phyloP scores from a whole-genome alignment of 2,329 filamentous ascomycete species.

The Aspergillus ustus region DNA sequence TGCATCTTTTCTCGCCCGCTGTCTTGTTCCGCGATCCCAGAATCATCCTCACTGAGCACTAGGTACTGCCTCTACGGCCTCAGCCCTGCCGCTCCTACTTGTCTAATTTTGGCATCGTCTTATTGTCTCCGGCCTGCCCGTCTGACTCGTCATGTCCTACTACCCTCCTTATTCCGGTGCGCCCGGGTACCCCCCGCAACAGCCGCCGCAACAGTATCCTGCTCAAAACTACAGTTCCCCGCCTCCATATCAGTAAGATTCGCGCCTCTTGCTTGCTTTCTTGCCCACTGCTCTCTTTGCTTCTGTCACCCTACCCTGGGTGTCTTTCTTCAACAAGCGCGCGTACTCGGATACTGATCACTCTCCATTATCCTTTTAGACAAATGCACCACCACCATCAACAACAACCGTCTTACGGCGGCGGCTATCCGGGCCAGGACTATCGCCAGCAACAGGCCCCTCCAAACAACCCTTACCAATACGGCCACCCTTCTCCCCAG shows the following conservation, averaged over 20 bases:
- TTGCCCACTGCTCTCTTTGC: slow-evolving; percentile 5
- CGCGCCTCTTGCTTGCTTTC: slow-evolving; percentile 18
- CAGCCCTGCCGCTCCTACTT: slow-evolving; percentile 12
- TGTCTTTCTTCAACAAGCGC: background rate
- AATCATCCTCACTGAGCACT: slow-evolving; percentile 7
- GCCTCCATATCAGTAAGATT: slow-evolving; percentile 44
- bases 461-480: slow-evolving; percentile 45
- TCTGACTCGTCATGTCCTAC: slow-evolving; percentile 59
- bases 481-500: slow-evolving; percentile 50
- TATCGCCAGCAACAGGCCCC: slow-evolving; percentile 48
- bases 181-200: slow-evolving; percentile 59
- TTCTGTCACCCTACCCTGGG: background rate
- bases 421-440: slow-evolving; percentile 44
- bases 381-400: slow-evolving; percentile 38
- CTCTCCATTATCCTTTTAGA: slow-evolving; percentile 20
- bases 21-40: slow-evolving; percentile 14
- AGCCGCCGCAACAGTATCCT: slow-evolving; percentile 26
- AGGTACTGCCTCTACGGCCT: slow-evolving; percentile 3
- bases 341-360: background rate
- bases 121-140: slow-evolving; percentile 15
- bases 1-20: slow-evolving; percentile 24
- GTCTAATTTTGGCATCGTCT: slow-evolving; percentile 16
- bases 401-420: slow-evolving; percentile 37
- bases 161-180: slow-evolving; percentile 65
- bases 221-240: slow-evolving; percentile 43